Conservation (phyloP, 106 monocot species). For the Agapanthus africanus region DNA sequence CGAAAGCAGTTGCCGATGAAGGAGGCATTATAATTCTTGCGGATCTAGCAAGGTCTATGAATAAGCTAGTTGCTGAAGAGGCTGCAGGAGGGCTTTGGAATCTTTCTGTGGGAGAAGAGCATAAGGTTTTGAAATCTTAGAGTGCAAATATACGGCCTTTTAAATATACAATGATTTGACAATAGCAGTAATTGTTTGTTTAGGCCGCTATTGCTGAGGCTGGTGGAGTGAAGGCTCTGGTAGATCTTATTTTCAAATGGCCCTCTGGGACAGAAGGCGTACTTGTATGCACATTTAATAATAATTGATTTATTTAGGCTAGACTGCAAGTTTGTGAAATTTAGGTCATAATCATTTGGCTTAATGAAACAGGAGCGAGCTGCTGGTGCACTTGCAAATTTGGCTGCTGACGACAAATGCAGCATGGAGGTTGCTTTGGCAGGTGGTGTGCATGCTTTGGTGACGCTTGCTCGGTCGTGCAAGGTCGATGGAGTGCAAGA, state of each 20-base stretch:
- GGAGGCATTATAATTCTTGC: constrained; percentile 80
- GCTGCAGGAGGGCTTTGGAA: constrained; percentile 99
- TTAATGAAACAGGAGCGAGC: constrained; percentile 70
- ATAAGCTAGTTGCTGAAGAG: constrained; percentile 93
- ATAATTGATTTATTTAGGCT: neutral
- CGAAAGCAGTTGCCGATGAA: constrained; percentile 90
- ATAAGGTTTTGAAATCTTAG: constrained; percentile 52
- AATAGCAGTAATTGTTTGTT: neutral
- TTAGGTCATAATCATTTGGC: neutral
- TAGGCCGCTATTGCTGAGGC: constrained; percentile 82
- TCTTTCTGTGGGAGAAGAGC: constrained; percentile 97
- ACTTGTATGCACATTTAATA: constrained; percentile 46
- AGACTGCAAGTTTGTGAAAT: no score
- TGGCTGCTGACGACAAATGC: constrained; percentile 98
- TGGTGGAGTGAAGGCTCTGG: constrained; percentile 93
- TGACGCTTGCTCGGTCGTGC: constrained; percentile 87
- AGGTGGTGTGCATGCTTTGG: constrained; percentile 91
- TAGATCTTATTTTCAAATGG: constrained; percentile 96
- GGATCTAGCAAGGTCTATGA: constrained; percentile 78
- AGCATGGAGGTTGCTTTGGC: constrained; percentile 87
- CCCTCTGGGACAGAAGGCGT: constrained; percentile 81
- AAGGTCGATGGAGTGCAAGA: constrained; percentile 96
- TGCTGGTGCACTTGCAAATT: constrained; percentile 96
- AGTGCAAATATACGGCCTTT: neutral
- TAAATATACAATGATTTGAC: neutral